Conservation (phyloP, 768 basidiomycete genomes). For the Boletus subcaerulescens region DNA sequence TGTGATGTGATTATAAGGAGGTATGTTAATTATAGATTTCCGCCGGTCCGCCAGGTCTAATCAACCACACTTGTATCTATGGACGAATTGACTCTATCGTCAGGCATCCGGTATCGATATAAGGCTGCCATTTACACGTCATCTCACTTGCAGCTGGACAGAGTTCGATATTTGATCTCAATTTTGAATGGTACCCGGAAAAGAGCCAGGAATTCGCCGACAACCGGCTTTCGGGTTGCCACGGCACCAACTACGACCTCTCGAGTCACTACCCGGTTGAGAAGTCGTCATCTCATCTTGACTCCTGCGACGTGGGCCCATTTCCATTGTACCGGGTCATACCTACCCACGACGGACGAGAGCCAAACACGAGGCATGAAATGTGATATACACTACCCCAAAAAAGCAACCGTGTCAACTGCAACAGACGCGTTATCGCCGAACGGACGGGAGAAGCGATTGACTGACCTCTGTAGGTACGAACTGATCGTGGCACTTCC, state of each 20-base stretch:
- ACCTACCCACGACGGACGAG: constrained; percentile 12
- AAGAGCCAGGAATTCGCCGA: neutral
- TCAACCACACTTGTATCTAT: neutral
- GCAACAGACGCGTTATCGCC: constrained; percentile 16
- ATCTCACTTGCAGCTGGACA: neutral
- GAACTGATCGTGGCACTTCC: constrained; percentile 2
- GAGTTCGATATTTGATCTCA: neutral
- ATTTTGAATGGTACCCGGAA: neutral
- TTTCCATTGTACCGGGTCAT: constrained; percentile 11
- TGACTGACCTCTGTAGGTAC: constrained; percentile 8
- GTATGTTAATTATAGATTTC: constrained; percentile 8
- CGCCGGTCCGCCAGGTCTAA: neutral
- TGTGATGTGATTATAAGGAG: constrained; percentile 16
- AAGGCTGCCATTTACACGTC: neutral
- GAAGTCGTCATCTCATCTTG: constrained; percentile 15
- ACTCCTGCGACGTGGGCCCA: neutral
- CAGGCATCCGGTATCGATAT: neutral
- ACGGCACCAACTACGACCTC: neutral
- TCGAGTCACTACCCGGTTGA: constrained; percentile 12
- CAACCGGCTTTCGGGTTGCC: constrained; percentile 8
- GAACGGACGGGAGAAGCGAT: constrained; percentile 13
- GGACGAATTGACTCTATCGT: neutral
- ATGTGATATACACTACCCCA: neutral
- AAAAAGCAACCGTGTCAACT: neutral
- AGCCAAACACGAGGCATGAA: constrained; percentile 16